Evolutionary conservation across 2,329 filamentous ascomycete species (phyloP), one percentile per base, ranked within the genome.

Genomic region (Fusarium burgessii): DNA sequence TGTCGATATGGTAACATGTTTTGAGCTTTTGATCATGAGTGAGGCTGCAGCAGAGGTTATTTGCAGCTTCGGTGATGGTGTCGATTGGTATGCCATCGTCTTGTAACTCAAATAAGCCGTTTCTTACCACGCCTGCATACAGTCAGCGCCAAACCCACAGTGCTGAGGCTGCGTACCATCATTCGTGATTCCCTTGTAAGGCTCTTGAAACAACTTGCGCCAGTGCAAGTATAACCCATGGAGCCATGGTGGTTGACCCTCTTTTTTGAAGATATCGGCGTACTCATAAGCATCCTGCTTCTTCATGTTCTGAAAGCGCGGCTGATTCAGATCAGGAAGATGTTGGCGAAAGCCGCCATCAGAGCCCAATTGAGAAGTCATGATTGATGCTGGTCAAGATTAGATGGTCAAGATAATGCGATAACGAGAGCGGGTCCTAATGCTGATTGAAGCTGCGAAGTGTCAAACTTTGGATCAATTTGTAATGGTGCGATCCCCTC

Each of bases 121-220:
- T 82, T 20, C 81, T 84, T 2, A 91, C 82, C 8, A 74, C 82
- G 23, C 87, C 87, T 89, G 59, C 2, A 13, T 3, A 15, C 5
- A 4, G 13, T 74, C 49, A 71, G 56, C 5, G 25, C 33, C 33
- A 15, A 35, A 15, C 4, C 5, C 33, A 13, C 33, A 12, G 13
- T 35, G 6, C 7, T 15, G 33, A 15, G 33, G 12, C 11, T 35
- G 70, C 80, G 32, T 80, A 85, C 91, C 92, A 70, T 94, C 90
- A 14, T 80, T 89, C 0, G 92, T 93, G 23, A 94, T 83, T 27
- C 92, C 92, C 74, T 87, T 89, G 78, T 89, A 94, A 0, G 92
- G 91, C 79, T 93, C 91, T 59, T 88, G 81, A 29, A 90, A 81
- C 12, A 91, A 77, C 36, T 85, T 81, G 51, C 82, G 77, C 89